These are phyloP conservation scores for Trematosphaeria pertusa DNA, from an alignment of 2,329 filamentous ascomycete genomes.

Conservation along the genomic window DNA sequence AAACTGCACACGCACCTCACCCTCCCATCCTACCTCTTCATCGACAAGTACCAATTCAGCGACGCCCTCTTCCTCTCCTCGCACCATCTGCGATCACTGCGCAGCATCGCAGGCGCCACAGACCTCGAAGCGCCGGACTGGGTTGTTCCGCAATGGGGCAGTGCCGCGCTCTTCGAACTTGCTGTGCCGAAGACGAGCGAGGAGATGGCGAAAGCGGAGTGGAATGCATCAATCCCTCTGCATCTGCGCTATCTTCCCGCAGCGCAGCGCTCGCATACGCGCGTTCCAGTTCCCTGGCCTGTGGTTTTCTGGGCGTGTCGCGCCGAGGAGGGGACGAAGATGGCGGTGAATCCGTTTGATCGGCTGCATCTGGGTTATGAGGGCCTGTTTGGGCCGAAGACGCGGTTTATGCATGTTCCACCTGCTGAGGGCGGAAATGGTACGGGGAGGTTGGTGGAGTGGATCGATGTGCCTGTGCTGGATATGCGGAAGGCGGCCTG, in stretches of 20 bases:
- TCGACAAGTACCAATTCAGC: slow-evolving; percentile 84
- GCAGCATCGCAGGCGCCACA: slow-evolving; percentile 74
- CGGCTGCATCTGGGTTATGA: slow-evolving; percentile 86
- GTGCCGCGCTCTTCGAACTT: slow-evolving; percentile 76
- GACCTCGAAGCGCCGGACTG: slow-evolving; percentile 93
- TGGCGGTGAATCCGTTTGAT: slow-evolving; percentile 84
- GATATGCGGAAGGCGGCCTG: slow-evolving; percentile 42
- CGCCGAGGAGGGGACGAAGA: slow-evolving; percentile 69
- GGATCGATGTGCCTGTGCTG: slow-evolving; percentile 52
- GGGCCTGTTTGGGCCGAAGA: slow-evolving; percentile 74
- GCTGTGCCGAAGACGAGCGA: slow-evolving; percentile 56
- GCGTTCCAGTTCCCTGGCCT: slow-evolving; percentile 75
- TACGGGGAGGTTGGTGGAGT: slow-evolving; percentile 32
- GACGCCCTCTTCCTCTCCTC: slow-evolving; percentile 79
- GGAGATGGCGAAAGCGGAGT: slow-evolving; percentile 49
- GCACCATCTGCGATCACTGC: slow-evolving; percentile 75
- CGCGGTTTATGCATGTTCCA: slow-evolving; percentile 78
- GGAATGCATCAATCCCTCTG: slow-evolving; percentile 76
- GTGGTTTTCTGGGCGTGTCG: slow-evolving; percentile 90
- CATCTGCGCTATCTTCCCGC: slow-evolving; percentile 80
- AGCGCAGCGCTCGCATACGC: slow-evolving; percentile 38
- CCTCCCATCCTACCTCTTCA: slow-evolving; percentile 80
- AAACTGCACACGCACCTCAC: slow-evolving; percentile 81
- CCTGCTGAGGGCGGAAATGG: slow-evolving; percentile 28
- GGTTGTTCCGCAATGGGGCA: slow-evolving; percentile 78